Percentiles rank a stretch among this genome's conserved stretches.
These are phyloP conservation scores for Aureobasidium sp. DNA, from an alignment of 2,329 filamentous ascomycete genomes.

Conservation along the genomic window DNA sequence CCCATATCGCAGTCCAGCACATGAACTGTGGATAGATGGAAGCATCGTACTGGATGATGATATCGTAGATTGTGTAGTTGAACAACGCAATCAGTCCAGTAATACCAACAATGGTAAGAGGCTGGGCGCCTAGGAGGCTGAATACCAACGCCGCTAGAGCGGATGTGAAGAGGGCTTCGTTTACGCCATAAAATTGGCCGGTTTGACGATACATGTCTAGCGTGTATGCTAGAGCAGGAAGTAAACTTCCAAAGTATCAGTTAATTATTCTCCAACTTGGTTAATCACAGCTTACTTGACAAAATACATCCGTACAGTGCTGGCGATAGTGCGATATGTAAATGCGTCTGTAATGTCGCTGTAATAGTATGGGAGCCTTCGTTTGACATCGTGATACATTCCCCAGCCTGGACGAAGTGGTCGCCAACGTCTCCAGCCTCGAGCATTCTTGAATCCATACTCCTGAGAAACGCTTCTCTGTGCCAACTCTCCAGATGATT, in stretches of 20 bases:
- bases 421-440: slow-evolving; percentile 30
- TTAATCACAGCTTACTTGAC: not conserved
- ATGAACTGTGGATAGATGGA: not conserved
- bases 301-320: slow-evolving; percentile 33
- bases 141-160: slow-evolving; percentile 33
- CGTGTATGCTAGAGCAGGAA: slow-evolving; percentile 48
- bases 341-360: slow-evolving; percentile 50
- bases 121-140: slow-evolving; percentile 46
- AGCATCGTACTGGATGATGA: slow-evolving; percentile 39
- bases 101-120: slow-evolving; percentile 51
- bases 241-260: too few species aligned
- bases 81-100: slow-evolving; percentile 49
- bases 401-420: slow-evolving; percentile 41
- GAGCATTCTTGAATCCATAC: slow-evolving; percentile 25
- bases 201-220: slow-evolving; percentile 54
- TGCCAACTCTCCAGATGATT: not conserved
- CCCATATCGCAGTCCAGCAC: slow-evolving; percentile 44
- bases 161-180: slow-evolving; percentile 49
- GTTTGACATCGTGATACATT: slow-evolving; percentile 48
- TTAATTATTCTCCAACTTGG: too few species aligned
- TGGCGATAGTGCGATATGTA: slow-evolving; percentile 49
- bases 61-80: slow-evolving; percentile 56
- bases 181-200: slow-evolving; percentile 50
- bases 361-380: slow-evolving; percentile 48
- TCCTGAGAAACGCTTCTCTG: not conserved